Evolutionary conservation across 306 rosid genomes (phyloP), one percentile per base, ranked within the genome.

Genomic region (Lotus japonicus): DNA sequence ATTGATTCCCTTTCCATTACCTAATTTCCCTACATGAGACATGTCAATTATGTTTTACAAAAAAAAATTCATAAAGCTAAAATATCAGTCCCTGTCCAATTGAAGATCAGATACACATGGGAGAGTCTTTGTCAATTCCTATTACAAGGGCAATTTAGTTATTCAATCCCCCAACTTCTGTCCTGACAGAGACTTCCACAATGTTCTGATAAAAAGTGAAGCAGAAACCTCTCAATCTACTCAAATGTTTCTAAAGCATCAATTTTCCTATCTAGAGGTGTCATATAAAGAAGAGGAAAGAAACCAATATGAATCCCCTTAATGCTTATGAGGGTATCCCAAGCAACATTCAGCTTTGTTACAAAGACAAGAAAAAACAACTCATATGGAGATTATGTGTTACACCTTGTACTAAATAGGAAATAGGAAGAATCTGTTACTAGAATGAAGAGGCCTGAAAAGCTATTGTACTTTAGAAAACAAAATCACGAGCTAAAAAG

Each of bases 291-390:
- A 67, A 58, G 9, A 35, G 46, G 42, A 17, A 43, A 11, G 11
- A 62, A 5, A 3, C 18, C 0, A 58, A 26, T 3, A 76, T 21
- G 82, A 71, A 54, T 31, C 33, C 11, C 69, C 49, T 73, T 41
- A 77, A 78, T 83, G 88, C 83, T 84, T 82, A 61, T 56, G 88
- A 88, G 86, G 75, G 56, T 78, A 69, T 74, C 77, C 76, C 74
- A 89, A 89, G 91, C 90, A 92, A 89, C 88, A 73, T 75, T 69
- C 80, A 83, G 48, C 98, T 87, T 87, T 84, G 90, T 82, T 72
- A 92, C 70, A 26, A 87, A 87, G 98, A 92, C 88, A 87, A 87
- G 96, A 86, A 87, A 87, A 70, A 80, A 84, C 92, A 86, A 81
- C 91, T 74, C 88, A 82, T 66, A 51, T 64, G 19, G 58, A 21